Base-by-base conservation (phyloP, 805 yeast species). In the Saturnispora dispora region DNA sequence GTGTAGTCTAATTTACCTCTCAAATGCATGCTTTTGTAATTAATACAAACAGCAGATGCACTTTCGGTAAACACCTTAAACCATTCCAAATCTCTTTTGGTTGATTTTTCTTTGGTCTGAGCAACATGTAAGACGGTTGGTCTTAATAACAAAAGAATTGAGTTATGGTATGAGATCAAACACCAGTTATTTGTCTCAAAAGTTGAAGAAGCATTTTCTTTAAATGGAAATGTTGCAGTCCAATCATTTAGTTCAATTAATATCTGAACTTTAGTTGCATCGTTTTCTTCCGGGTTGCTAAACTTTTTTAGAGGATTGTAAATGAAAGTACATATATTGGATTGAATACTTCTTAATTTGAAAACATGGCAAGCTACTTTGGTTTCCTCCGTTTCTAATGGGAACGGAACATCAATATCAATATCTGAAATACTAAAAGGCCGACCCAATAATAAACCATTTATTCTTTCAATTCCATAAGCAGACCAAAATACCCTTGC, bases 371-470 rank as follows among this genome's bases (percentile, higher is more conserved):
- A 57, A 5, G 68, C 62, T n/a, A 67, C 62, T 23, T 35, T 50
- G 2, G 51, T 53, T 28, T 61, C 66, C 5, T 53, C 55, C 5
- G 57, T 56, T 33, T 59, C 61, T 2, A 59, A 37, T 1, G 62
- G 61, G 28, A 54, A 55, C 1, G 71, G 67, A 2, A 58, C 62
- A 51, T 63, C 70, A 42, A 70, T 66, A 50, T 67, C 71, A 23
- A 57, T 57, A 50, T 67, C 72, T 6, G 69, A 55, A 15, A 70
- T 66, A 15, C 69, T 62, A 53, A 68, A 68, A 9, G 73, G 73
- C 46, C 71, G 56, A 3, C 72, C 71, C 28, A 68, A 52, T 4
- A 66, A 61, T 15, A 68, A 52, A 1, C 69, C 71, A 45, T 63
- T 64, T 40, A 66, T 62, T 50, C 71, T 51, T 51, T 68, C 71